Conservation (phyloP, 108 stramenopile genomes). For the Parmales sp. region DNA sequence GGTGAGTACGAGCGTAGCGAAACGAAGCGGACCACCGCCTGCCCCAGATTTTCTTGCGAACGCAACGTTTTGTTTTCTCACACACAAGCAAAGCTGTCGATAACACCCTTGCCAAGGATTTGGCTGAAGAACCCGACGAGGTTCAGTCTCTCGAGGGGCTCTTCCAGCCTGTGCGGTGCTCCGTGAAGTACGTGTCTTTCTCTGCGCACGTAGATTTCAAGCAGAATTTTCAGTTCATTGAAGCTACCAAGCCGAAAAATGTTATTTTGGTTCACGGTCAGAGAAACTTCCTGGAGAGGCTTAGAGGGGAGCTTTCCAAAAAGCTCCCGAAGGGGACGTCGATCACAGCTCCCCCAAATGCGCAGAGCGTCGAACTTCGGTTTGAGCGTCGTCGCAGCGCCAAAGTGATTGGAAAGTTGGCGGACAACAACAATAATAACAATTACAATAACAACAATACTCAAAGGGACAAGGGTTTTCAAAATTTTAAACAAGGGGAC, state of each 20-base stretch:
- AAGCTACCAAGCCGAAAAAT: conserved; percentile 68
- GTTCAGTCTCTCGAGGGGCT: conserved; percentile 86
- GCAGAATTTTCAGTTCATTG: conserved; percentile 86
- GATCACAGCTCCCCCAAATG: too few relatives aligned
- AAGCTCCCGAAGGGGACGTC: too few relatives aligned
- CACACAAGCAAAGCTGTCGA: too few relatives aligned
- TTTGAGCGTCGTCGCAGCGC: too few relatives aligned
- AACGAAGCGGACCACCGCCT: too few relatives aligned
- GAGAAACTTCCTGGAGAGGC: conserved; percentile 85
- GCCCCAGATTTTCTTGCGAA: too few relatives aligned
- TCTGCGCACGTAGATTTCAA: conserved; percentile 96
- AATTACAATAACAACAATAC: too few relatives aligned
- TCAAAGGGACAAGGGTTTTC: background rate
- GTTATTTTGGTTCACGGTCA: conserved; percentile 98
- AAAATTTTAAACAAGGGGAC: conserved; percentile 40
- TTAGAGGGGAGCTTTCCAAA: conserved; percentile 67
- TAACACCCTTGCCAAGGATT: conserved; percentile 93
- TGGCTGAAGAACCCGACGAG: conserved; percentile 87
- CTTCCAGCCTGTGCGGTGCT: conserved; percentile 75
- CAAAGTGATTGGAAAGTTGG: too few relatives aligned
- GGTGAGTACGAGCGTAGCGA: too few relatives aligned
- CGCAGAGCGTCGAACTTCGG: too few relatives aligned
- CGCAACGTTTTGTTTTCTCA: too few relatives aligned
- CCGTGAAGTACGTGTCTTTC: conserved; percentile 91
- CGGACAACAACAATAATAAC: too few relatives aligned